Conservation (phyloP, 179 eudicot species). For the Gypsophila paniculata region DNA sequence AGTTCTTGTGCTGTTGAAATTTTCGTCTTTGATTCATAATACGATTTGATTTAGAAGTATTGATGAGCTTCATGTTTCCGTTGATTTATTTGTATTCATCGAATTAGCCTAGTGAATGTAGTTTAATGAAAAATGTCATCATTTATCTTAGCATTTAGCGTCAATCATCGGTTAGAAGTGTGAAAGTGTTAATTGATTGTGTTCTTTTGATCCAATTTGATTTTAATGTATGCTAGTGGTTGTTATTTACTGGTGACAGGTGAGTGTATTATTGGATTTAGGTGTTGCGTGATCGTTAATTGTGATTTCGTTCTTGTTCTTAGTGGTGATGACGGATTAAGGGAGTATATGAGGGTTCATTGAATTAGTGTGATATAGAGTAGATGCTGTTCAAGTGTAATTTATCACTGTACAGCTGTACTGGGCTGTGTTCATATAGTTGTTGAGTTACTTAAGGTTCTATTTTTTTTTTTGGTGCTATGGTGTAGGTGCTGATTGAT, state of each 20-base stretch:
- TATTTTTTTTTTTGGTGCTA: too few species aligned
- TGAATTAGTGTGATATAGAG: not conserved
- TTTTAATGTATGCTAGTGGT: not conserved
- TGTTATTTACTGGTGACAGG: not conserved
- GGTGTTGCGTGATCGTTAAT: not conserved
- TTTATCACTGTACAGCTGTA: too few species aligned
- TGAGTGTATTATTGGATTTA: not conserved
- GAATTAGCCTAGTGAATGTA: not conserved
- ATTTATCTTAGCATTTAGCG: conserved; percentile 61
- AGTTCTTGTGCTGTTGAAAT: not conserved
- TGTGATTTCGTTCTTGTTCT: not conserved
- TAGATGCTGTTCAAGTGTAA: not conserved
- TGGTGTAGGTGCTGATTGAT: too few species aligned
- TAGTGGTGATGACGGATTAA: not conserved
- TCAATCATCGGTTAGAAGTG: conserved; percentile 85
- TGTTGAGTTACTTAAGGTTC: too few species aligned
- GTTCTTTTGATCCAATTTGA: not conserved
- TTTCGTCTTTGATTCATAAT: not conserved
- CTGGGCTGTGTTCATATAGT: too few species aligned
- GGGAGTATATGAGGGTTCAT: not conserved
- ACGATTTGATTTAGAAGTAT: not conserved
- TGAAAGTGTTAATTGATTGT: not conserved
- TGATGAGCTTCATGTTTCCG: not conserved
- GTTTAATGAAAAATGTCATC: conserved; percentile 30
- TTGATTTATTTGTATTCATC: not conserved